Conservation (phyloP, 1,284 basidiomycete genomes). For the Puccinia novopanici region DNA sequence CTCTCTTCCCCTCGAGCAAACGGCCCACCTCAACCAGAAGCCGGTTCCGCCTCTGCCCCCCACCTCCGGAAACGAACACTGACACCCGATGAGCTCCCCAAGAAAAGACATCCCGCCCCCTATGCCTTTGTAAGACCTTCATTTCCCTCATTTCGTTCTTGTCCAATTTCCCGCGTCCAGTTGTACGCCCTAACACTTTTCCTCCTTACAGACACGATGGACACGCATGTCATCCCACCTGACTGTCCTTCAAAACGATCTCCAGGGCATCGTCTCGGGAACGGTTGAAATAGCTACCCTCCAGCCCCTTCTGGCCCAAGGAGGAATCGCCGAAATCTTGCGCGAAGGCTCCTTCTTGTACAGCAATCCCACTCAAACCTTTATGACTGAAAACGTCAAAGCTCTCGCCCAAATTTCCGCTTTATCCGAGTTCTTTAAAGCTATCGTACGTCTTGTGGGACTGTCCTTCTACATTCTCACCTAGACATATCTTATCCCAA, state of each 20-base stretch:
- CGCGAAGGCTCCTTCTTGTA: constrained; percentile 33
- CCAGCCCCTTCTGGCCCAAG: constrained; percentile 30
- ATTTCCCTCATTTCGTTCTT: not conserved
- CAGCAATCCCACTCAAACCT: constrained; percentile 37
- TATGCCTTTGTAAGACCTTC: constrained; percentile 24
- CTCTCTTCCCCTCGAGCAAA: not conserved
- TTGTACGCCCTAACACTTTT: not conserved
- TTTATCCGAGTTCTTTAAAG: constrained; percentile 47
- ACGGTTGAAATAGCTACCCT: constrained; percentile 20
- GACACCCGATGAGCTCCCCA: not conserved
- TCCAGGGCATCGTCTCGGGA: constrained; percentile 28
- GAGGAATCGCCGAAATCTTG: constrained; percentile 40
- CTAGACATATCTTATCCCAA: not conserved
- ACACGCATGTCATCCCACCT: constrained; percentile 35
- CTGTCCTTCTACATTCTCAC: not conserved
- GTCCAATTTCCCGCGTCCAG: not conserved
- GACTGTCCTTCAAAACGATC: constrained; percentile 43
- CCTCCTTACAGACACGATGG: constrained; percentile 38
- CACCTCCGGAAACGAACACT: constrained; percentile 38
- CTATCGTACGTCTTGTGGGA: constrained; percentile 29
- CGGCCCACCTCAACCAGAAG: not conserved
- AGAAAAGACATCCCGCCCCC: constrained; percentile 24
- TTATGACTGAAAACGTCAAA: constrained; percentile 9
- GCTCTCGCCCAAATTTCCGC: constrained; percentile 38
- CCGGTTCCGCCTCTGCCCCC: not conserved